Percentiles rank a stretch among this genome's conserved stretches.
These are phyloP conservation scores for Heliosperma pusillum DNA, from an alignment of 148 eudicot genomes.

Conservation along the genomic window DNA sequence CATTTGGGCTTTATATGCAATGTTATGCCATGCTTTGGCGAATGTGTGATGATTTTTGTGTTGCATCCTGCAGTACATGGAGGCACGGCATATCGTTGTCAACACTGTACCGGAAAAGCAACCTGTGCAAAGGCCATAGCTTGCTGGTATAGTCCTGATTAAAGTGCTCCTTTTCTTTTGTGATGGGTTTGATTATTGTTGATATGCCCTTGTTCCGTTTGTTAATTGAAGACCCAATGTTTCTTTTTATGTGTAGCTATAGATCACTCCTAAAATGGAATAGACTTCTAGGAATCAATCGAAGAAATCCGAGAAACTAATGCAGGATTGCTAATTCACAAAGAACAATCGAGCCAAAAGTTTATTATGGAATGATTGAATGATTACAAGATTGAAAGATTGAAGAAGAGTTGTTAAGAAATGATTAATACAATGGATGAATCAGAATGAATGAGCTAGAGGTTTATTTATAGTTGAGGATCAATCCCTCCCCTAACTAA, in stretches of 20 bases:
- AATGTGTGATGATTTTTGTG: slow-evolving; percentile 9
- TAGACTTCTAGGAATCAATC: too few relatives aligned
- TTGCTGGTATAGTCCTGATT: slow-evolving; percentile 59
- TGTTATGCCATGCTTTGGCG: not conserved
- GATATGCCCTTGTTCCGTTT: not conserved
- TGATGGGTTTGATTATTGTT: slow-evolving; percentile 8
- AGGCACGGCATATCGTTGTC: slow-evolving; percentile 92
- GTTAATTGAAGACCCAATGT: not conserved
- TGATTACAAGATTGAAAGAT: too few relatives aligned
- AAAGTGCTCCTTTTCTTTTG: not conserved
- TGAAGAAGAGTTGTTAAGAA: too few relatives aligned
- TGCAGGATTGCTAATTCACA: too few relatives aligned
- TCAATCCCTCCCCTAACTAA: too few relatives aligned
- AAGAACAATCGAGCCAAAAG: too few relatives aligned
- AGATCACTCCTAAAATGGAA: not conserved
- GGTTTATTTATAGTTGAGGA: too few relatives aligned
- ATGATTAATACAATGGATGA: too few relatives aligned
- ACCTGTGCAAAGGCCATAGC: slow-evolving; percentile 71
- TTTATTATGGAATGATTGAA: too few relatives aligned
- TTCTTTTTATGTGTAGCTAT: not conserved
- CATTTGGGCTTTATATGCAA: slow-evolving; percentile 1
- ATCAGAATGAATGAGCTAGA: too few relatives aligned
- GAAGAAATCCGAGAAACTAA: too few relatives aligned
- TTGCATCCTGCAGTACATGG: slow-evolving; percentile 67
- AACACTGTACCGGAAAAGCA: slow-evolving; percentile 84